Evolutionary conservation across 2,329 filamentous ascomycete species (phyloP).

Genomic region (Chaetomium sp.): DNA sequence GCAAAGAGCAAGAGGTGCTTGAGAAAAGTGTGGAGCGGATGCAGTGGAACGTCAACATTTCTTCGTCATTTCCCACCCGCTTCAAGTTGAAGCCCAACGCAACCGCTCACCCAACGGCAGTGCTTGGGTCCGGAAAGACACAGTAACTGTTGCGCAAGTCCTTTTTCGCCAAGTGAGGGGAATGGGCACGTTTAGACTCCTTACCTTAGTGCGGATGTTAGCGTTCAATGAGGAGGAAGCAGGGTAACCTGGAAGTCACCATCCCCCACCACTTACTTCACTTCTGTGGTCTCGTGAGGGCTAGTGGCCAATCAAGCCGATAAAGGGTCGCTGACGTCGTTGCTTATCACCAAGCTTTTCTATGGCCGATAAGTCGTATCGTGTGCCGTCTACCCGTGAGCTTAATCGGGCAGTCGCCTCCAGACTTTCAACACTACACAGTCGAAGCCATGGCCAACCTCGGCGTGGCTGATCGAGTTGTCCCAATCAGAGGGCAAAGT

Average conservation of each 20-base stretch:
- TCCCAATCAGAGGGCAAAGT: not conserved
- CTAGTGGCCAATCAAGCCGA: not conserved
- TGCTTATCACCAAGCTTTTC: not conserved
- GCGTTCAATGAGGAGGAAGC: not conserved
- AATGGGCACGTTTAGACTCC: not conserved
- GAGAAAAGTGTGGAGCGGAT: not conserved
- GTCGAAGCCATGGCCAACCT: not conserved
- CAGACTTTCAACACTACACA: too few species aligned
- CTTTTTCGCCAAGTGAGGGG: not conserved
- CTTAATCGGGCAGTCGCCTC: not conserved
- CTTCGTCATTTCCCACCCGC: constrained; percentile 2
- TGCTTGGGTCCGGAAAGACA: not conserved
- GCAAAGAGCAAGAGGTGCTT: not conserved
- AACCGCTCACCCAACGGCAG: not conserved
- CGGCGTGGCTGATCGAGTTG: not conserved
- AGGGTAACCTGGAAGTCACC: not conserved
- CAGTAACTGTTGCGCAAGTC: not conserved
- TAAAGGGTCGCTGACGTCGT: constrained; percentile 9
- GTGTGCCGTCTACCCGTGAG: not conserved
- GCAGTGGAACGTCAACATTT: constrained; percentile 9
- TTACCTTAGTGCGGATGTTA: not conserved
- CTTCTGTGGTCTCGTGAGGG: not conserved
- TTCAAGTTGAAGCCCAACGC: not conserved
- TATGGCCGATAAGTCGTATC: not conserved
- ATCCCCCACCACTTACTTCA: constrained; percentile 4